Evolutionary conservation across 2,329 filamentous ascomycete genomes (phyloP), one percentile per base, ranked within the genome.

Genomic region (Eutypa lata): DNA sequence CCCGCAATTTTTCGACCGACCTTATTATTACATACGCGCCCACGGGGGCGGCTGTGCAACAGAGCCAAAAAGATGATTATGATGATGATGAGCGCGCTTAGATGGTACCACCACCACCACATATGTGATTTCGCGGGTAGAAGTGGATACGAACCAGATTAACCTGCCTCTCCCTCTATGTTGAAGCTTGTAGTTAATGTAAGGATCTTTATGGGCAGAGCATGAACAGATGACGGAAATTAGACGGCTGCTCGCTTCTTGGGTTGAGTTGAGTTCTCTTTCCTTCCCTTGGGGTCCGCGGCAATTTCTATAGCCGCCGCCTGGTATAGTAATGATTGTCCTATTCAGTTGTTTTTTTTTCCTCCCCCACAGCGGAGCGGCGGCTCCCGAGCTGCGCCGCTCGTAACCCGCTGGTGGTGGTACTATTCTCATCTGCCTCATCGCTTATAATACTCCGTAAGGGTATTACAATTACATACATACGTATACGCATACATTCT

Each of bases 21-120:
- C n/a, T n/a, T n/a, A n/a, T n/a, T n/a, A n/a, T n/a, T n/a, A 22
- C 48, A 53, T 57, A 56, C 51, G 56, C 56, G 56, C 56, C 54
- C 48, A 48, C 26, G 51, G 48, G 50, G 44, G 53, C 31, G 56
- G 56, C 56, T 57, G 56, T 57, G 56, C 56, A 51, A 45, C 37
- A 3, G 19, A 46, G 46, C 49, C n/a, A n/a, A n/a, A n/a, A n/a
- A n/a, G n/a, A n/a, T n/a, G n/a, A n/a, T n/a, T n/a, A n/a, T n/a
- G n/a, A n/a, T 37, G 35, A 10, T 10, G 35, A 37, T n/a, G 35
- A 21, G 16, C 38, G 38, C 38, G 38, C 38, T 42, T 42, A 21
- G 19, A n/a, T 21, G 5, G 19, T 42, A n/a, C 16, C 6, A 5
- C 38, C 19, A 42, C 35, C 38, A n/a, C n/a, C 38, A 5, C 38